A percentile compares a stretch with the other conserved stretches of the same genome.
phyloP scores from a whole-genome alignment of 768 basidiomycete genomes.

The Leccinum subtestaceum region DNA sequence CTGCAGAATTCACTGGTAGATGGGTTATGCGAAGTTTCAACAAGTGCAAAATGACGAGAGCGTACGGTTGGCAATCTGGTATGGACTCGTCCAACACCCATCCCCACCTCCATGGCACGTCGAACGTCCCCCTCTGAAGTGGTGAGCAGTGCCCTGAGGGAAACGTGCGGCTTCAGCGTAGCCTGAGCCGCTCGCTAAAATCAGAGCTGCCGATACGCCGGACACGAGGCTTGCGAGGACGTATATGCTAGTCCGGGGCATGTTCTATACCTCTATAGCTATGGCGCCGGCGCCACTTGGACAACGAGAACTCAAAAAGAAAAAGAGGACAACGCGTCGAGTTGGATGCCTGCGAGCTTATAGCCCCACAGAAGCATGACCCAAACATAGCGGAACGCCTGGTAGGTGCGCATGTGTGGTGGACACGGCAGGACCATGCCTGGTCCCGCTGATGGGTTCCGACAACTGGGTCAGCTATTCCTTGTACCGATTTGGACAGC shows the following conservation, averaged over 20 bases:
- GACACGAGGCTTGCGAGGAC: slow-evolving; percentile 22
- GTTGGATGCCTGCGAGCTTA: slow-evolving; percentile 14
- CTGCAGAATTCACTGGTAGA: slow-evolving; percentile 51
- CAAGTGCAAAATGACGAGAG: not conserved
- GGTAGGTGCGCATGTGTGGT: slow-evolving; percentile 18
- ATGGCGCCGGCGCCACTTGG: slow-evolving; percentile 14
- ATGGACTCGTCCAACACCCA: slow-evolving; percentile 57
- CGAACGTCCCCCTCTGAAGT: slow-evolving; percentile 55
- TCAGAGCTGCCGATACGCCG: slow-evolving; percentile 18
- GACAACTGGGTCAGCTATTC: slow-evolving; percentile 1
- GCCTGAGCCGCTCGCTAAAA: slow-evolving; percentile 11
- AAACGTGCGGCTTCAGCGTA: slow-evolving; percentile 46
- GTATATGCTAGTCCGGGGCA: slow-evolving; percentile 17
- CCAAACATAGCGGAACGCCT: slow-evolving; percentile 22
- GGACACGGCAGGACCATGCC: slow-evolving; percentile 20
- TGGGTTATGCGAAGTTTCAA: not conserved
- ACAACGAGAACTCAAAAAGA: slow-evolving; percentile 5
- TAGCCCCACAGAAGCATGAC: slow-evolving; percentile 21
- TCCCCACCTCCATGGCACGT: slow-evolving; percentile 72
- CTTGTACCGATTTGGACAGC: not conserved
- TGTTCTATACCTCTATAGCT: slow-evolving; percentile 10
- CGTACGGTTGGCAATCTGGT: slow-evolving; percentile 66
- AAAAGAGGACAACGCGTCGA: slow-evolving; percentile 6
- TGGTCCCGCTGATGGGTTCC: slow-evolving; percentile 5
- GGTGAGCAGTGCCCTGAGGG: slow-evolving; percentile 45